phyloP scores from a whole-genome alignment of 2,329 filamentous ascomycete genomes.

The Albifimbria verrucaria region DNA sequence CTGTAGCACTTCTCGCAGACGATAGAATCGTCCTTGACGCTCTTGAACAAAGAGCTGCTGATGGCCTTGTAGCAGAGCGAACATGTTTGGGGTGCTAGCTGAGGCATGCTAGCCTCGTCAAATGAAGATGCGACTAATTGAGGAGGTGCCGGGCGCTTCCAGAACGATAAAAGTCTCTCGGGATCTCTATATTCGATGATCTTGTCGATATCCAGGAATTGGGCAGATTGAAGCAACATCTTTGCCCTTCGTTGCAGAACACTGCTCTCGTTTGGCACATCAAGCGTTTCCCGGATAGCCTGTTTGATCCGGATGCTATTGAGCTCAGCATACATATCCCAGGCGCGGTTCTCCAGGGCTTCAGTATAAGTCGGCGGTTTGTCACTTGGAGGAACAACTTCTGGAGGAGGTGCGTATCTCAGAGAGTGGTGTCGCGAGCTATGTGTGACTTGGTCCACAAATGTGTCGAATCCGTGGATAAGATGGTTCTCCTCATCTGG shows the following conservation, averaged over 20 bases:
- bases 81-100: constrained; percentile 16
- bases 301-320: constrained; percentile 14
- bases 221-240: constrained; percentile 27
- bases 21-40: constrained; percentile 3
- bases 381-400: not conserved
- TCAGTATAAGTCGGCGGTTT: constrained; percentile 18
- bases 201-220: constrained; percentile 36
- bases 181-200: constrained; percentile 29
- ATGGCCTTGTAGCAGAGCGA: constrained; percentile 11
- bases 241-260: constrained; percentile 18
- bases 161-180: constrained; percentile 16
- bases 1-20: constrained; percentile 31
- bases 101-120: constrained; percentile 8
- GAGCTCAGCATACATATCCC: constrained; percentile 20
- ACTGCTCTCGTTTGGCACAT: constrained; percentile 1
- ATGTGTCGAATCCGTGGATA: constrained; percentile 36
- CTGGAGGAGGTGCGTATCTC: not conserved
- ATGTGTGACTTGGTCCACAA: constrained; percentile 32
- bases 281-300: constrained; percentile 5
- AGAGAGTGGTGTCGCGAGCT: constrained; percentile 8
- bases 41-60: constrained; percentile 22
- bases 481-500: constrained; percentile 23
- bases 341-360: constrained; percentile 12
- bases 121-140: constrained; percentile 17
- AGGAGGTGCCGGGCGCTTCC: constrained; percentile 19